phyloP scores from a whole-genome alignment of 768 basidiomycete genomes.

The Amanita thiersii region DNA sequence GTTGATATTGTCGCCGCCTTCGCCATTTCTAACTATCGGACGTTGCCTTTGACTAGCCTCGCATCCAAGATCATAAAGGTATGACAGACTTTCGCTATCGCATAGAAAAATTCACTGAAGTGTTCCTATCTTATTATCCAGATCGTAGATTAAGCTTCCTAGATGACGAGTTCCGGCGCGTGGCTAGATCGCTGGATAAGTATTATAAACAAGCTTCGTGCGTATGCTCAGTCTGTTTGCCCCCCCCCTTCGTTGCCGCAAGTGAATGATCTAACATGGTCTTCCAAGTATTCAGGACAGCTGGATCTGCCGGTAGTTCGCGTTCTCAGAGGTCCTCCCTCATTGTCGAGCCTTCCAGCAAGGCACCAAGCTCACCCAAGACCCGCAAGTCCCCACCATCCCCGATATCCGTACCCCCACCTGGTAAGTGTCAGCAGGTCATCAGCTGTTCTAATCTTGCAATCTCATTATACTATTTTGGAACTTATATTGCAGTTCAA shows the following conservation, averaged over 20 bases:
- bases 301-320: conserved; percentile 5
- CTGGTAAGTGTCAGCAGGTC: conserved; percentile 5
- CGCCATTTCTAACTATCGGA: background rate
- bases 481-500: background rate
- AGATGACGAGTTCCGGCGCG: conserved; percentile 34
- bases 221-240: conserved; percentile 12
- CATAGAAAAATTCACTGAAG: background rate
- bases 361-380: background rate
- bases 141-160: conserved; percentile 24
- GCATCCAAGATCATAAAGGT: conserved; percentile 1
- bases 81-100: background rate
- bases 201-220: conserved; percentile 32
- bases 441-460: background rate
- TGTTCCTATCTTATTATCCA: conserved; percentile 3
- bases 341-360: background rate
- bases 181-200: conserved; percentile 31
- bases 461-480: background rate
- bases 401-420: conserved; percentile 4
- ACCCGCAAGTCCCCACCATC: conserved; percentile 2
- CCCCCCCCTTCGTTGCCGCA: background rate
- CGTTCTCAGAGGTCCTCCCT: conserved; percentile 1
- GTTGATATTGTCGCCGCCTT: background rate
- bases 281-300: conserved; percentile 17
- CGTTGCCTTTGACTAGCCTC: conserved; percentile 1
- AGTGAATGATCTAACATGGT: background rate